Percentiles rank a stretch among this genome's conserved stretches.
Evolutionary conservation across 345 rosid genomes (phyloP).

Genomic region (Balakata baccata): DNA sequence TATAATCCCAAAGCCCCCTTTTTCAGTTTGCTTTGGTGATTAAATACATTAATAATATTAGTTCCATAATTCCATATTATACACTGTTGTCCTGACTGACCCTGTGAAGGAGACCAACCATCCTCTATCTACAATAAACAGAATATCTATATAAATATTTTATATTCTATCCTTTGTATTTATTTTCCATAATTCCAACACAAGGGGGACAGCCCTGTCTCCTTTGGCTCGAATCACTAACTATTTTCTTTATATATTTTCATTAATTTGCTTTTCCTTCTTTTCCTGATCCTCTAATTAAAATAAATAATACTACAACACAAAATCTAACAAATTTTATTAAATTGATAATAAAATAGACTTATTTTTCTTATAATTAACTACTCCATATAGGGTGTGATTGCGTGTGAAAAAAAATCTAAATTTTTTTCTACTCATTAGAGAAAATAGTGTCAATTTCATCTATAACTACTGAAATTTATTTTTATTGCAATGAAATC

Average conservation of each 20-base stretch:
- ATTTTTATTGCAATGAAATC: no score
- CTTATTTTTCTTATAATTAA: no score
- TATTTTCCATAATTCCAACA: constrained; percentile 21
- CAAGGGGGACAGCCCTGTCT: constrained; percentile 44
- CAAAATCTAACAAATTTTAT: no score
- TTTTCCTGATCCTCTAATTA: no score
- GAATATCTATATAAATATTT: constrained; percentile 13
- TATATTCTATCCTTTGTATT: constrained; percentile 25
- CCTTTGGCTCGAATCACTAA: constrained; percentile 36
- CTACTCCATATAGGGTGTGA: no score
- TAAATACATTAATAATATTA: constrained; percentile 2
- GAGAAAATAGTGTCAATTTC: no score
- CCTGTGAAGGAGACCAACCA: constrained; percentile 36
- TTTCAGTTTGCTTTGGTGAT: not conserved
- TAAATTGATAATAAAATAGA: no score
- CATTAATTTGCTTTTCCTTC: no score
- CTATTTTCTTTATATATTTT: not conserved
- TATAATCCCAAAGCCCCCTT: constrained; percentile 26
- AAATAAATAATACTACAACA: no score
- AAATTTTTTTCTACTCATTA: no score
- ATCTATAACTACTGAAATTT: no score
- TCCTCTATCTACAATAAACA: constrained; percentile 3
- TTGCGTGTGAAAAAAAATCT: no score
- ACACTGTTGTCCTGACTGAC: constrained; percentile 22
- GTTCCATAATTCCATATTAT: constrained; percentile 19